phyloP scores from a whole-genome alignment of 2,329 filamentous ascomycete genomes.

The Clonostachys rosea region DNA sequence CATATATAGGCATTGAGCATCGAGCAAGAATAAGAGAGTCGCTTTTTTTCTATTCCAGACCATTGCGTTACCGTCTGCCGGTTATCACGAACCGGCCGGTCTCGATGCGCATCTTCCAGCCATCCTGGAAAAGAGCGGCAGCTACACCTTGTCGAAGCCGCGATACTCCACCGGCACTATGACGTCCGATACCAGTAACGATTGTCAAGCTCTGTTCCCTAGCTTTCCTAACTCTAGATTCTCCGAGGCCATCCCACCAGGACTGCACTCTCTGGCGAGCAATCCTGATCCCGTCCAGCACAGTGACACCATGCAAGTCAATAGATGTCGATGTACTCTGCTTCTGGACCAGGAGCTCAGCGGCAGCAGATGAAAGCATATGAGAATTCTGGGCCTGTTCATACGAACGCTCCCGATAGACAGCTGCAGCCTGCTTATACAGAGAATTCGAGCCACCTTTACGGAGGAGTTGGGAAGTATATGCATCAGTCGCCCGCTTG shows the following conservation, averaged over 20 bases:
- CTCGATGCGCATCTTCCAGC: conserved; percentile 75
- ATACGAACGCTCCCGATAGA: conserved; percentile 68
- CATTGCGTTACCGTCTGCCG: conserved; percentile 38
- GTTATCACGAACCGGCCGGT: conserved; percentile 67
- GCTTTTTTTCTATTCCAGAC: not conserved
- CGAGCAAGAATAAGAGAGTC: not conserved
- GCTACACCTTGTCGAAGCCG: conserved; percentile 77
- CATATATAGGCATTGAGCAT: no score
- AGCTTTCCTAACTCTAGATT: conserved; percentile 47
- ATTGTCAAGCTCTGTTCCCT: conserved; percentile 60
- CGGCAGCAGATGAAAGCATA: conserved; percentile 57
- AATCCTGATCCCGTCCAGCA: conserved; percentile 78
- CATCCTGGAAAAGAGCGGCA: conserved; percentile 68
- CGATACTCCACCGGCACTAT: conserved; percentile 72
- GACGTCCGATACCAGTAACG: conserved; percentile 75
- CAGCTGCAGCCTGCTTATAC: conserved; percentile 70
- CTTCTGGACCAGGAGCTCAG: conserved; percentile 63
- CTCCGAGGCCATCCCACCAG: conserved; percentile 77
- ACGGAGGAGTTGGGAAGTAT: conserved; percentile 34
- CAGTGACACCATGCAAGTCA: conserved; percentile 81
- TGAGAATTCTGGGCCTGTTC: conserved; percentile 56
- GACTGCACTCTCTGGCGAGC: conserved; percentile 57
- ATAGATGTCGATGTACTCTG: conserved; percentile 59
- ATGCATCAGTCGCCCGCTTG: conserved; percentile 20
- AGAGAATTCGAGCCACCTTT: conserved; percentile 63